phyloP scores from a whole-genome alignment of 2,329 filamentous ascomycete genomes.

The Dactylella cylindrospora region DNA sequence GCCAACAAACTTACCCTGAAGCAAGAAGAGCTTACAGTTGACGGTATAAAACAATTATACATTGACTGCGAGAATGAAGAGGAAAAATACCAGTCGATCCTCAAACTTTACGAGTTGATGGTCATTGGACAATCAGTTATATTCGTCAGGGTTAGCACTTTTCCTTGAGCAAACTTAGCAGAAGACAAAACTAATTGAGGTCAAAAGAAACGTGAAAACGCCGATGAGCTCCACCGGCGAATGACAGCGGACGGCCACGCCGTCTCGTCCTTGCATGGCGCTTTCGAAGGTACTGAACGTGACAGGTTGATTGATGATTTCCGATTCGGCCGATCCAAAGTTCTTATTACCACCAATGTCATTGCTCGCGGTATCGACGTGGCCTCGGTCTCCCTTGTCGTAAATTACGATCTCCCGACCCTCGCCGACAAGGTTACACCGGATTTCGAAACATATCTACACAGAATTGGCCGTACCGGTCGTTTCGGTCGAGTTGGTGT shows the following conservation, averaged over 20 bases:
- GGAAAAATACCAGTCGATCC: slow-evolving; percentile 83
- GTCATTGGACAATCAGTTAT: slow-evolving; percentile 97
- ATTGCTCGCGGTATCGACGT: slow-evolving; percentile 91
- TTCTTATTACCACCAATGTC: slow-evolving; percentile 96
- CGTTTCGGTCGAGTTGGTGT: slow-evolving; percentile 96
- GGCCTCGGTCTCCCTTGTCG: slow-evolving; percentile 91
- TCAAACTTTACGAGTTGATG: slow-evolving; percentile 93
- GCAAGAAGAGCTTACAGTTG: slow-evolving; percentile 89
- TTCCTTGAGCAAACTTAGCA: slow-evolving; percentile 9
- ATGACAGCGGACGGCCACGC: slow-evolving; percentile 90
- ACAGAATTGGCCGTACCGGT: slow-evolving; percentile 94
- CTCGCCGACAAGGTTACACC: slow-evolving; percentile 70
- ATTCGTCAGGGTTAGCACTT: slow-evolving; percentile 75
- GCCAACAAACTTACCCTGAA: slow-evolving; percentile 85
- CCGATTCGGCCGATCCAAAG: slow-evolving; percentile 82
- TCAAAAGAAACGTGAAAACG: slow-evolving; percentile 84
- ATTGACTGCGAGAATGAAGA: slow-evolving; percentile 83
- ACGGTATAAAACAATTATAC: slow-evolving; percentile 96
- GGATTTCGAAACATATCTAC: slow-evolving; percentile 93
- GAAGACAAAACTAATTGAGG: slow-evolving; percentile 10
- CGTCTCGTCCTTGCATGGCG: slow-evolving; percentile 85
- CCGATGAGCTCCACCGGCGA: slow-evolving; percentile 76
- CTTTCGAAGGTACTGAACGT: slow-evolving; percentile 78
- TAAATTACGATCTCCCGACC: slow-evolving; percentile 84
- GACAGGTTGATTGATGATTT: slow-evolving; percentile 85